Conservation (phyloP, 2,329 filamentous ascomycete genomes). For the Sphaerulina musiva region DNA sequence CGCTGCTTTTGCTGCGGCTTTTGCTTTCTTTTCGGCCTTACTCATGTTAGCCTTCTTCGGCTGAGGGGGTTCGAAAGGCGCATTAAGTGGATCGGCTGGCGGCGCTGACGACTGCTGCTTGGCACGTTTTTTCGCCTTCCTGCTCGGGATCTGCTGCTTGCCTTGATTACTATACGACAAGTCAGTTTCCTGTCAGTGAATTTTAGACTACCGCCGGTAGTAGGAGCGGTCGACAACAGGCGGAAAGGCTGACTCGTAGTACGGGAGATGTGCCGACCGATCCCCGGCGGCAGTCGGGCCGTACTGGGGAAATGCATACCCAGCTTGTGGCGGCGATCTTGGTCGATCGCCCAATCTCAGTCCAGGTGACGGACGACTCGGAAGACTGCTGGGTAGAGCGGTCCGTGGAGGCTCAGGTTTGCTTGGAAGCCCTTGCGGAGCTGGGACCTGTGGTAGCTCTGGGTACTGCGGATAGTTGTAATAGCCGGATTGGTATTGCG, state of each 20-base stretch:
- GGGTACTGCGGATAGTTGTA: conserved; percentile 1
- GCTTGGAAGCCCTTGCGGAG: background rate
- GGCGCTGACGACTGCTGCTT: background rate
- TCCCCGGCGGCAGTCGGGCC: conserved; percentile 9
- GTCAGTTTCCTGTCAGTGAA: conserved; percentile 8
- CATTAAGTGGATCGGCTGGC: background rate
- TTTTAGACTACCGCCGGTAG: background rate
- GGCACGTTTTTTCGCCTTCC: background rate
- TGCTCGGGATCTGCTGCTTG: background rate
- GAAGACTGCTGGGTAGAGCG: background rate
- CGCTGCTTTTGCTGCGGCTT: background rate
- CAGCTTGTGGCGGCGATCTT: conserved; percentile 4
- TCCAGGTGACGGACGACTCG: background rate
- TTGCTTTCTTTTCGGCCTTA: background rate
- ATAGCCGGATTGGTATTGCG: background rate
- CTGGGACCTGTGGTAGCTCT: background rate
- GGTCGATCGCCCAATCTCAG: background rate
- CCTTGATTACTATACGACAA: conserved; percentile 1
- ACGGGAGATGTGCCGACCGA: conserved; percentile 5
- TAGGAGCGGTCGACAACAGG: conserved; percentile 9
- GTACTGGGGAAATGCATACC: conserved; percentile 8
- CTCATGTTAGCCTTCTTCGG: background rate
- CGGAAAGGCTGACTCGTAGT: conserved; percentile 9
- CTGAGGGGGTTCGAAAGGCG: background rate
- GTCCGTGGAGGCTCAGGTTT: background rate